Base-by-base conservation (phyloP, 768 basidiomycete genomes). In the Leucocoprinus birnbaumii region DNA sequence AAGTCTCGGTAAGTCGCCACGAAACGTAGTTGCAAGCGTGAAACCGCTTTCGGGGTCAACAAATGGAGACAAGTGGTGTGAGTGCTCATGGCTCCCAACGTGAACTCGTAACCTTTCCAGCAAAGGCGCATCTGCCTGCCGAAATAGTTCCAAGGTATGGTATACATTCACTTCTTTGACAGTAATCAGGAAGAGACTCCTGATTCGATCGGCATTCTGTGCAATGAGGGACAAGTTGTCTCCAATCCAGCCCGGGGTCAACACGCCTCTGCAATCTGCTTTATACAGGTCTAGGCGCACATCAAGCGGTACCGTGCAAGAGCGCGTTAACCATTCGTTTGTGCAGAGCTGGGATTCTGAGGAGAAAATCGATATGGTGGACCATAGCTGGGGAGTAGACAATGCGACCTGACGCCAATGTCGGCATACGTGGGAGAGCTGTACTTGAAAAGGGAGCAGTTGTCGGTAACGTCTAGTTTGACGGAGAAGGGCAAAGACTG, bases 351-450 rank as follows among this genome's bases (percentile, higher is more conserved):
- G 21, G 24, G 53, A 49, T 19, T 35, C 18, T 13, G 41, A 24
- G 3, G 42, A 41, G 27, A 46, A 48, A 26, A 50, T 9, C 2
- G 53, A 48, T 4, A 78, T 68, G 19, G 64, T 67, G 44, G 56
- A 70, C 78, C 79, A 80, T 5, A 80, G 65, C 3, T 60, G 48
- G 2, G 74, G 70, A 4, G 68, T 71, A 13, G 61, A 59, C 22
- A 75, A 50, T 1, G 73, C 74, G 14, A 71, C 59, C 2, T 61
- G 62, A 44, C 78, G 69, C 76, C 77, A 80, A 46, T 62, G 65
- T 16, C 53, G 53, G n/a, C 71, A 78, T 38, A 80, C 75, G 53
- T 78, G 76, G 37, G 72, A 73, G 14, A 75, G 55, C 11, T 62
- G 19, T n/a, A 80, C 70, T 58, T 74, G 72, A 22, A 65, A 66